Percentiles rank a stretch among this genome's conserved stretches.
These are phyloP conservation scores for Ustilago lituana DNA, from an alignment of 1,284 basidiomycete genomes.

Conservation along the genomic window DNA sequence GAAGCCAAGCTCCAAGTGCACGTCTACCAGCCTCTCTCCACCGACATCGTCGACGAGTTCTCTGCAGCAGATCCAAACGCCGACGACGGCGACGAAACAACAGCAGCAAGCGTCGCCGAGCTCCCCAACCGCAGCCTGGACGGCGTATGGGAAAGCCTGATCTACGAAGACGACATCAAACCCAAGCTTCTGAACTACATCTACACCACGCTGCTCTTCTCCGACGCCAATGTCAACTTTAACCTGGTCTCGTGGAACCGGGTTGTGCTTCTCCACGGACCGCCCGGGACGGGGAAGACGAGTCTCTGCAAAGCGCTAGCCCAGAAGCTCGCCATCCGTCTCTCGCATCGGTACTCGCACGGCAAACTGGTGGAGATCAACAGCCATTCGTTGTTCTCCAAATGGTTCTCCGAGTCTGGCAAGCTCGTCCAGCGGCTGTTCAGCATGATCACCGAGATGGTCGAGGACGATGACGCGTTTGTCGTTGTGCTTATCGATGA, in stretches of 20 bases:
- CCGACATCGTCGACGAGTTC: slow-evolving; percentile 81
- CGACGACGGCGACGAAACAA: slow-evolving; percentile 73
- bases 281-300: slow-evolving; percentile 97
- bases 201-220: slow-evolving; percentile 88
- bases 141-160: slow-evolving; percentile 84
- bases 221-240: slow-evolving; percentile 86
- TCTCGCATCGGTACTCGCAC: slow-evolving; percentile 85
- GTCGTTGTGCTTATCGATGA: slow-evolving; percentile 95
- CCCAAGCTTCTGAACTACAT: slow-evolving; percentile 89
- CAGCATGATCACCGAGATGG: slow-evolving; percentile 83
- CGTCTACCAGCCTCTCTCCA: slow-evolving; percentile 81
- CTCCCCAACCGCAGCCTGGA: slow-evolving; percentile 84
- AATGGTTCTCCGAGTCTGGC: slow-evolving; percentile 90
- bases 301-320: slow-evolving; percentile 92
- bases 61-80: slow-evolving; percentile 71
- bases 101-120: slow-evolving; percentile 85
- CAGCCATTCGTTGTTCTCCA: slow-evolving; percentile 66
- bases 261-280: slow-evolving; percentile 91
- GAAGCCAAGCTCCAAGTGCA: slow-evolving; percentile 72
- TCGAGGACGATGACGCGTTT: slow-evolving; percentile 87
- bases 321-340: slow-evolving; percentile 91
- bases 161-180: slow-evolving; percentile 91
- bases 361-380: slow-evolving; percentile 95
- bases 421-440: slow-evolving; percentile 97
- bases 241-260: slow-evolving; percentile 96